phyloP scores from a whole-genome alignment of 768 basidiomycete genomes.

The Gautieria morchelliformis region DNA sequence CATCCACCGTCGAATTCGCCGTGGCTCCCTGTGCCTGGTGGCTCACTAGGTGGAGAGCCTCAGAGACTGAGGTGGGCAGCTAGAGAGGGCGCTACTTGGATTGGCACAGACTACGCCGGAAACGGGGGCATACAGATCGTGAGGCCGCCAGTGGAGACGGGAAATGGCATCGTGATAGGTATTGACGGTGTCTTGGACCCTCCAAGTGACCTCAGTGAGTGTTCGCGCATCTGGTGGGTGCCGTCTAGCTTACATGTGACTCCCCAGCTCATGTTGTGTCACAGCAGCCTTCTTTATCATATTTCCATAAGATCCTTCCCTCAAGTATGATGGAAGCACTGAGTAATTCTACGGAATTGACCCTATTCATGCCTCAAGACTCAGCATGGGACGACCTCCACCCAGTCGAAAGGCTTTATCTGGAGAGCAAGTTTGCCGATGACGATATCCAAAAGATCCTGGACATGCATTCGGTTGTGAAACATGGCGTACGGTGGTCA shows the following conservation, averaged over 20 bases:
- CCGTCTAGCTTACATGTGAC: constrained; percentile 6
- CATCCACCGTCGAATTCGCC: constrained; percentile 70
- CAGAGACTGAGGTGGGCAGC: constrained; percentile 67
- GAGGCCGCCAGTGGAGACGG: constrained; percentile 45
- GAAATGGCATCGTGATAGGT: constrained; percentile 73
- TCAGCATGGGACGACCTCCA: constrained; percentile 75
- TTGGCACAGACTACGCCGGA: constrained; percentile 74
- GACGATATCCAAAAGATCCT: constrained; percentile 74
- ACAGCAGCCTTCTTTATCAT: constrained; percentile 52
- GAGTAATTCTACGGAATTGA: constrained; percentile 61
- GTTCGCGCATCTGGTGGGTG: not conserved
- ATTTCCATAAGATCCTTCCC: constrained; percentile 65
- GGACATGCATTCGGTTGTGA: constrained; percentile 63
- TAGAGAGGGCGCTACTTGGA: constrained; percentile 37
- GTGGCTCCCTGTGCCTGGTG: constrained; percentile 79
- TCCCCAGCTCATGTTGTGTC: constrained; percentile 49
- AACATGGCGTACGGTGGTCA: constrained; percentile 53
- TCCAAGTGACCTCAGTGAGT: constrained; percentile 66
- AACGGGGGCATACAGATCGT: constrained; percentile 61
- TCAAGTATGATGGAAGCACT: constrained; percentile 46
- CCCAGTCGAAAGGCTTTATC: constrained; percentile 70
- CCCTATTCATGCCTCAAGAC: constrained; percentile 83
- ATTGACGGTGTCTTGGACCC: constrained; percentile 65
- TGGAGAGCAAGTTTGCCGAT: constrained; percentile 79
- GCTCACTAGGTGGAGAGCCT: constrained; percentile 69